These are phyloP conservation scores for Fusarium sp. DNA, from an alignment of 2,329 filamentous ascomycete genomes.

Conservation along the genomic window DNA sequence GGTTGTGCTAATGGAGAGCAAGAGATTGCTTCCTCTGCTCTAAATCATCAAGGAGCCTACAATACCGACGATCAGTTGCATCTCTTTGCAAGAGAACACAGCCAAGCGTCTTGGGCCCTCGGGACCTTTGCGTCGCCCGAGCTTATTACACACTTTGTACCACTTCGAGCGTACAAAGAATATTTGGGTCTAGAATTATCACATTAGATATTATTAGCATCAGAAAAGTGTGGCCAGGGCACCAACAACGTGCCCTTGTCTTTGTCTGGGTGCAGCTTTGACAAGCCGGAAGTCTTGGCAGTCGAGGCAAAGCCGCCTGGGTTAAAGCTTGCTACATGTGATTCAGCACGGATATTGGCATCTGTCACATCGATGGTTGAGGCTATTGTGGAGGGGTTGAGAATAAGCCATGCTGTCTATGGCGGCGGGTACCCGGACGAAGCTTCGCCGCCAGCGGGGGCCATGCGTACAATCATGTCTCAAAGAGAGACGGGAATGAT, in stretches of 20 bases:
- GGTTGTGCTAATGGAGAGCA: neutral
- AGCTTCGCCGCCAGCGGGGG: neutral
- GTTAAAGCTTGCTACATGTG: neutral
- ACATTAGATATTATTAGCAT: conserved; percentile 1
- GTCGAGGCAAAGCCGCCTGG: neutral
- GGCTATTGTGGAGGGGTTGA: neutral
- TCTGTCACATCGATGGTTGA: neutral
- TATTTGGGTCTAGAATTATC: conserved; percentile 20
- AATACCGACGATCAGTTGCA: neutral
- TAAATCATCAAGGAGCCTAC: conserved; percentile 7
- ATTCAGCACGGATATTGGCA: neutral
- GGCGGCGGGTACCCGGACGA: neutral
- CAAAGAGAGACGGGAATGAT: neutral
- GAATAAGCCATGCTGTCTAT: neutral
- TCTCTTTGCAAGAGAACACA: accelerated
- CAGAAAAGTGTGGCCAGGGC: neutral
- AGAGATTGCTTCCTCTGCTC: conserved; percentile 17
- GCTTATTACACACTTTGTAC: conserved; percentile 7
- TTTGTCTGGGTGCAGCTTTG: conserved; percentile 18
- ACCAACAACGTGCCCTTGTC: conserved; percentile 9
- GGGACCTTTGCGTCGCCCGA: neutral
- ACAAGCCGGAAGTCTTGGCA: conserved; percentile 21
- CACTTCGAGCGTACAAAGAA: conserved; percentile 1
- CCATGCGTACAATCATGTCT: neutral
- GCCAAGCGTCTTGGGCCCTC: neutral